Conservation (phyloP, 129 eudicot species). For the Tagetes erecta region DNA sequence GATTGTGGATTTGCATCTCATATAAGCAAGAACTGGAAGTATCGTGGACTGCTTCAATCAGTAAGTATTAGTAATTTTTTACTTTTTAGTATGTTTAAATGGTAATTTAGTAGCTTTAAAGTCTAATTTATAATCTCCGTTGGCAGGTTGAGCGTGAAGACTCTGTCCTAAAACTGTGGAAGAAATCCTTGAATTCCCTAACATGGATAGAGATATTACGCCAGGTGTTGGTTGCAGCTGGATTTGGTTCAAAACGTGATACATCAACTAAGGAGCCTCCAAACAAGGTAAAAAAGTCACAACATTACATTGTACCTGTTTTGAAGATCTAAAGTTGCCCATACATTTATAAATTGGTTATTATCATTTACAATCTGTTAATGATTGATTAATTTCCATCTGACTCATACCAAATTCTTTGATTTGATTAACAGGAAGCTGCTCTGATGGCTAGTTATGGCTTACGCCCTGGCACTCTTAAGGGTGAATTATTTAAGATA, state of each 20-base stretch:
- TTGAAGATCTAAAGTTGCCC: not conserved
- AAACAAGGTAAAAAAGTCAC: conserved; percentile 52
- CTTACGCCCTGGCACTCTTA: conserved; percentile 68
- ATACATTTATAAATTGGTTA: conserved; percentile 9
- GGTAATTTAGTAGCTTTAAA: not conserved
- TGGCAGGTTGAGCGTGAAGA: conserved; percentile 64
- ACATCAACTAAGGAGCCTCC: conserved; percentile 33
- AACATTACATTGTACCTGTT: not conserved
- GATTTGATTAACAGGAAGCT: conserved; percentile 54
- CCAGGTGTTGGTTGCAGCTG: conserved; percentile 87
- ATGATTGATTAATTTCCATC: not conserved
- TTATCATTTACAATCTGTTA: conserved; percentile 1
- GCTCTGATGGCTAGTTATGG: conserved; percentile 72
- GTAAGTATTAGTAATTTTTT: conserved; percentile 41
- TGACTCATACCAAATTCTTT: conserved; percentile 19
- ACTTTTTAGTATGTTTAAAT: conserved; percentile 6
- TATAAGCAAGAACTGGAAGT: conserved; percentile 72
- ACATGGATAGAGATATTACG: conserved; percentile 93
- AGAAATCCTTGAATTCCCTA: conserved; percentile 63
- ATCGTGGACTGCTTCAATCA: conserved; percentile 60
- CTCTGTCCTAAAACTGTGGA: conserved; percentile 60
- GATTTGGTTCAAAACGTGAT: conserved; percentile 74
- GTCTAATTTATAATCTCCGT: conserved; percentile 2
- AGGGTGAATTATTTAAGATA: conserved; percentile 76
- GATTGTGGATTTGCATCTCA: conserved; percentile 42